Conservation (phyloP, 805 yeast species). For the Starmera caribaea region DNA sequence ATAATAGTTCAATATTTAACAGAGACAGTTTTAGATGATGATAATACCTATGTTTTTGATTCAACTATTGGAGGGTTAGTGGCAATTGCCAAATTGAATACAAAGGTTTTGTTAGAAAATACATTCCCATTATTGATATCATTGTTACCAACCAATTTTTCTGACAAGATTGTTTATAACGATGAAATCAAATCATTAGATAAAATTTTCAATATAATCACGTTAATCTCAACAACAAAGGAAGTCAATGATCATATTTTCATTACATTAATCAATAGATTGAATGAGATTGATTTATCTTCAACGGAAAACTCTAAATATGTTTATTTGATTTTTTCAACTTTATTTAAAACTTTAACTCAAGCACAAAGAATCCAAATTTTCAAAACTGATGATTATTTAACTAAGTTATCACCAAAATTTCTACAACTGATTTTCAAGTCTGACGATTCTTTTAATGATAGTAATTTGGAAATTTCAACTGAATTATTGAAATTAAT, state of each 20-base stretch:
- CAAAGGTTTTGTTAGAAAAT: conserved; percentile 35
- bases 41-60: conserved; percentile 39
- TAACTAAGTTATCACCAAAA: conserved; percentile 30
- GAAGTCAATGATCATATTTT: conserved; percentile 27
- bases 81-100: conserved; percentile 27
- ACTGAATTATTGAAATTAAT: conserved; percentile 26
- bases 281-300: conserved; percentile 12
- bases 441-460: conserved; percentile 1
- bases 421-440: conserved; percentile 17
- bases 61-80: conserved; percentile 49
- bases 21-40: conserved; percentile 46
- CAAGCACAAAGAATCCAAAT: conserved; percentile 12
- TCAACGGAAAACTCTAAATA: conserved; percentile 6
- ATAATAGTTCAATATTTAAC: conserved; percentile 56
- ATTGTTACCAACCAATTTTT: conserved; percentile 37
- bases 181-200: conserved; percentile 17
- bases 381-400: conserved; percentile 13
- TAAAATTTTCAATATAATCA: conserved; percentile 16
- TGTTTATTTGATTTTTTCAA: conserved; percentile 10
- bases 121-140: conserved; percentile 43
- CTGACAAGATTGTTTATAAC: conserved; percentile 17
- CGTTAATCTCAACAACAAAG: conserved; percentile 20
- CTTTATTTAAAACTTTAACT: conserved; percentile 10
- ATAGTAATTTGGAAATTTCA: conserved; percentile 14
- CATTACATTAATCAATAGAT: conserved; percentile 26